Evolutionary conservation across 352 stramenopile genomes (phyloP).

Genomic region (Thalassiosira oceanica): DNA sequence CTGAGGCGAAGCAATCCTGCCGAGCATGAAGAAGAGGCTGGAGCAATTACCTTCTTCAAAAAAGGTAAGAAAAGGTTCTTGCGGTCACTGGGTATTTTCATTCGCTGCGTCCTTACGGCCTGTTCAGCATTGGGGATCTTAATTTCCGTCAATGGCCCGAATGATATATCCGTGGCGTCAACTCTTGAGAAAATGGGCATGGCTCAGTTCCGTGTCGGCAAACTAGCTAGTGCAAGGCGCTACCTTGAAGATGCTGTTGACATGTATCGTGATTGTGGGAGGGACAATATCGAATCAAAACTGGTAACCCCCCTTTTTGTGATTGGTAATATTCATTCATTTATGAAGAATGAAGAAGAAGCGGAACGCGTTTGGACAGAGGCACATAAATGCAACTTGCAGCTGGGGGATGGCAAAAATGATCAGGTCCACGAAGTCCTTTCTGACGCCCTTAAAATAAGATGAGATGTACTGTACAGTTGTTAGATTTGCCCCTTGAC

Average conservation of each 20-base stretch:
- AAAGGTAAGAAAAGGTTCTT: neutral
- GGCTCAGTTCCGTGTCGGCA: conserved; percentile 51
- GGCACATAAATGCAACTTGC: conserved; percentile 47
- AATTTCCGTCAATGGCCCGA: conserved; percentile 52
- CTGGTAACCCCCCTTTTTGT: conserved; percentile 62
- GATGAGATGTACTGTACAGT: too few species aligned
- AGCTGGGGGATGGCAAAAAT: neutral
- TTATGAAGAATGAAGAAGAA: conserved; percentile 44
- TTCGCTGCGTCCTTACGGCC: conserved; percentile 1
- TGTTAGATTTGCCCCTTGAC: too few species aligned
- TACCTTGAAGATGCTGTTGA: conserved; percentile 58
- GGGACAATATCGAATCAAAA: conserved; percentile 40
- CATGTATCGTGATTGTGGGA: conserved; percentile 45
- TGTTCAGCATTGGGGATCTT: conserved; percentile 36
- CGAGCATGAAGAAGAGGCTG: conserved; percentile 45
- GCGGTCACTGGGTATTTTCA: conserved; percentile 1
- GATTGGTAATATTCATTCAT: conserved; percentile 71
- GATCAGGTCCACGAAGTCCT: conserved; percentile 1
- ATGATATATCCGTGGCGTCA: conserved; percentile 51
- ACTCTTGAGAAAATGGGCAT: conserved; percentile 67
- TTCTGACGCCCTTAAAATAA: too few species aligned
- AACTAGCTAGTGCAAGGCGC: conserved; percentile 47
- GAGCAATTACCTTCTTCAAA: conserved; percentile 50
- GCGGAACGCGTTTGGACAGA: conserved; percentile 49
- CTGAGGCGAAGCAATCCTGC: too few species aligned